phyloP scores from a whole-genome alignment of 805 yeast species.

The Pichia occidentalis region DNA sequence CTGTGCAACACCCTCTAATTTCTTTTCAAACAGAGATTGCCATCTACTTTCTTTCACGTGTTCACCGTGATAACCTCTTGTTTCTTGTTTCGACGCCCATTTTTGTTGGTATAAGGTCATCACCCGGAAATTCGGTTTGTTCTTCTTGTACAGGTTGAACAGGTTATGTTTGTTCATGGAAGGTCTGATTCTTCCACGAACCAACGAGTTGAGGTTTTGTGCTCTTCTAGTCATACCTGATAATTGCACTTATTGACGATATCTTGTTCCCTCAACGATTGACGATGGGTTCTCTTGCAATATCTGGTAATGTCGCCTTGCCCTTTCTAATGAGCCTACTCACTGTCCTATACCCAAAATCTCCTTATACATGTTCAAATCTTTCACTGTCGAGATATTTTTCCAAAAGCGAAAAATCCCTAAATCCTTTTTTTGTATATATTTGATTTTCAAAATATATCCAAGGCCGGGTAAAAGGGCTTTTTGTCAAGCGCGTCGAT shows the following conservation, averaged over 20 bases:
- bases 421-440: too few relatives aligned
- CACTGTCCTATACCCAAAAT: too few relatives aligned
- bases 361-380: too few relatives aligned
- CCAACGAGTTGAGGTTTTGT: constrained; percentile 26
- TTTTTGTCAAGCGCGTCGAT: too few relatives aligned
- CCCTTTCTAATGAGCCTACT: too few relatives aligned
- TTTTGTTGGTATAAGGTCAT: constrained; percentile 85
- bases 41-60: constrained; percentile 79
- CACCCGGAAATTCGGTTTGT: constrained; percentile 43
- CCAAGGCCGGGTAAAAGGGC: too few relatives aligned
- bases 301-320: too few relatives aligned
- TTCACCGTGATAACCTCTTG: constrained; percentile 95
- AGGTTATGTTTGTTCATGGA: constrained; percentile 89
- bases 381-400: too few relatives aligned
- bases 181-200: constrained; percentile 56
- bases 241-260: neutral
- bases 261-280: too few relatives aligned
- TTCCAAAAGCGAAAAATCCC: too few relatives aligned
- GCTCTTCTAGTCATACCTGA: constrained; percentile 28
- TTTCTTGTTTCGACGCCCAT: constrained; percentile 85
- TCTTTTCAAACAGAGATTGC: constrained; percentile 62
- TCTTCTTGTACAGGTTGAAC: constrained; percentile 79
- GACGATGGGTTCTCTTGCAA: too few relatives aligned
- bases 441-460: too few relatives aligned
- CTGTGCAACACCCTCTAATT: constrained; percentile 80